A percentile compares a stretch with the other conserved stretches of the same genome.
phyloP scores from a whole-genome alignment of 1,284 basidiomycete genomes.

The Fomitopsis palustris region DNA sequence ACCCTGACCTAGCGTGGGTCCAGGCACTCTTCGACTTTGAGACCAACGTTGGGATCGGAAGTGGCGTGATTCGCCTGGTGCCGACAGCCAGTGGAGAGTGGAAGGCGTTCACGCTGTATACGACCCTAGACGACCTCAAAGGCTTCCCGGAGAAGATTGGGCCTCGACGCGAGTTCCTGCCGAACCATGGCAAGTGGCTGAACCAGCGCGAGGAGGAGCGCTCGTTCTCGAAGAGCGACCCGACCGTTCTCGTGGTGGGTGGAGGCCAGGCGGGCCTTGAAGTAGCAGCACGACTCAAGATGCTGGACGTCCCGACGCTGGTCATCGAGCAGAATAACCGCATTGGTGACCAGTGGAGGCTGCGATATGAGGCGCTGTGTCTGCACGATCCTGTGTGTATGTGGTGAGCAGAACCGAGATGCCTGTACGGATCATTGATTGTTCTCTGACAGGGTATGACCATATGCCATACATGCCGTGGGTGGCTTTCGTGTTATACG shows the following conservation, averaged over 20 bases:
- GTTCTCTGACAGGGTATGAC: background rate
- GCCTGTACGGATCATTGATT: background rate
- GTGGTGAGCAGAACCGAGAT: constrained; percentile 12
- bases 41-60: constrained; percentile 41
- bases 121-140: constrained; percentile 50
- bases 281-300: constrained; percentile 50
- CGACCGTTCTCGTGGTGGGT: constrained; percentile 50
- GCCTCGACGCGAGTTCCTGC: constrained; percentile 26
- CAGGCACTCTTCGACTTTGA: constrained; percentile 50
- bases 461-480: constrained; percentile 8
- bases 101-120: constrained; percentile 52
- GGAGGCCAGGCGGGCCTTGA: constrained; percentile 59
- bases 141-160: constrained; percentile 40
- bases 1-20: constrained; percentile 53
- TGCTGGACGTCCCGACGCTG: constrained; percentile 43
- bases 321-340: constrained; percentile 46
- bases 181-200: constrained; percentile 33
- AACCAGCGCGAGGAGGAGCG: constrained; percentile 31
- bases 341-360: constrained; percentile 54
- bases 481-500: background rate
- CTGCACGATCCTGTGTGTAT: constrained; percentile 58
- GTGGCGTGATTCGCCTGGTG: constrained; percentile 48
- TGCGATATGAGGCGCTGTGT: constrained; percentile 50
- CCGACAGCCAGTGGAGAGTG: constrained; percentile 41
- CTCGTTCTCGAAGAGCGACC: constrained; percentile 31